Evolutionary conservation across 1,284 basidiomycete genomes (phyloP), one percentile per base, ranked within the genome.

Genomic region (Malassezia dermatis): DNA sequence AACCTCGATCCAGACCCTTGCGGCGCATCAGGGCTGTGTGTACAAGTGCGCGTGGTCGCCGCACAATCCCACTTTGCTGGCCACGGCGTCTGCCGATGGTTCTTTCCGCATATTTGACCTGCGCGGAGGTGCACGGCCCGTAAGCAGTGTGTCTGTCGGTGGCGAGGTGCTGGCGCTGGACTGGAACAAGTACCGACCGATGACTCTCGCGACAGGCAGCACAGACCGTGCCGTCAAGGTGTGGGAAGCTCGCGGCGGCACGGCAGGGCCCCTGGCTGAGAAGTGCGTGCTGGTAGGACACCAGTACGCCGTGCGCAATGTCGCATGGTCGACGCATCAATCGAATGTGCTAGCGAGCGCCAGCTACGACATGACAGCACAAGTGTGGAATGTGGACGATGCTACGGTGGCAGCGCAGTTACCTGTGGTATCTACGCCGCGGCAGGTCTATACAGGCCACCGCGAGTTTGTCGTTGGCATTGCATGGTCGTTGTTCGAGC

Each of bases 321-420:
- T 81, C 6, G 76, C 76, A 49, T 75, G 64, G 48, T 69, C 67
- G 34, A 79, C 84, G 19, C 83, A 85, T 73, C 77, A 80, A n/a
- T 77, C 84, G 2, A 84, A 88, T 64, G 67, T 90, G 8, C 76
- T 96, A 23, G 86, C 87, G 0, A 86, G 82, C 48, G 86, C 86
- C 19, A 85, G 86, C 61, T 98, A 96, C 76, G 93, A 98, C 74
- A 98, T 96, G 93, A 89, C 88, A 1, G 89, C 86, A 73, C 79
- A 88, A 75, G 79, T 91, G 82, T 95, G 79, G 76, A 67, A 71
- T 42, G 52, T 61, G 8, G 67, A 68, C 46, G 64, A 61, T 4
- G 60, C 60, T 6, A 59, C 52, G 17, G 40, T 48, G 31, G 48
- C 50, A 17, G 61, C 45, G 13, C 48, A 47, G 28, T 26, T 42